Evolutionary conservation across 179 eudicot genomes (phyloP), one percentile per base, ranked within the genome.

Genomic region (Spergularia azorica): DNA sequence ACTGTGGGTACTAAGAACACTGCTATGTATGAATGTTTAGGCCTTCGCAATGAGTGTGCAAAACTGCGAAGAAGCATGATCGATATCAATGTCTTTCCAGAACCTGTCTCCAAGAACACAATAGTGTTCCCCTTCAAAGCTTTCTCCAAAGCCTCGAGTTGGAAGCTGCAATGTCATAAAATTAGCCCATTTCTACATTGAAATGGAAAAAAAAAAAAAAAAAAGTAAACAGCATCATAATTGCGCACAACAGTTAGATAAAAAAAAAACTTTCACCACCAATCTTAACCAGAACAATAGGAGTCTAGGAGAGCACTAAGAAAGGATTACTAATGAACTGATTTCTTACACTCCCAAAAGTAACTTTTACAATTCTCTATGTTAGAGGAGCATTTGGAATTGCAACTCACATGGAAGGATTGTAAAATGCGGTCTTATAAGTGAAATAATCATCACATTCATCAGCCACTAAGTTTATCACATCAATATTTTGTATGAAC

Each of bases 1-100:
- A 93, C 98, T 16, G 81, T 91, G 3, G 99, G 99, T 43, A 95
- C 98, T 86, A 95, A 83, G 78, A 95, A 93, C 57, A 95, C 91
- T 9, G 92, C 97, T 64, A 89, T 81, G 26, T 55, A 69, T 14
- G 87, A 59, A 3, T 75, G 86, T 0, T 88, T 81, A 13, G 99
- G 99, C 79, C 88, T 88, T 41, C 93, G 70, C 15, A 95, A 70
- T 46, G 76, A 73, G 74, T 89, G 80, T 0, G 97, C 94, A 73
- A 89, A 91, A 82, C 89, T 81, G 10, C 96, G 90, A 69, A 95
- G 87, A 60, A 95, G 99, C 99, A 95, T 95, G 41, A 95, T 84
- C 0, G 99, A 95, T 5, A 93, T 91, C 77, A 95, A 79, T 9
- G 97, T 95, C 88, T 95, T 95, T 32, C 99, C 99, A 0, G 98